These are phyloP conservation scores for Aspergillus steynii DNA, from an alignment of 495 filamentous ascomycete genomes.

Conservation along the genomic window DNA sequence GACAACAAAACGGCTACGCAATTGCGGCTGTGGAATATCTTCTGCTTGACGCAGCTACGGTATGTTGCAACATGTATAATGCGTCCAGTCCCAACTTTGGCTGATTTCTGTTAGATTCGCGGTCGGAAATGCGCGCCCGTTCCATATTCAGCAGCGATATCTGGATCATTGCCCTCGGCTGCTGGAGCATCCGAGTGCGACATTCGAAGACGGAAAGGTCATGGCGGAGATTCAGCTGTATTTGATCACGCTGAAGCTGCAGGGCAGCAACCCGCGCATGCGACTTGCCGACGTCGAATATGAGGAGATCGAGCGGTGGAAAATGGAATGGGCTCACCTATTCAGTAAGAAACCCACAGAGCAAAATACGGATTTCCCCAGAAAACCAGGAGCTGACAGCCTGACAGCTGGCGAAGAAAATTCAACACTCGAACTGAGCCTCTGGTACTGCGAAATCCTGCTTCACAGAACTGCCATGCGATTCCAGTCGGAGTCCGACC, in stretches of 20 bases:
- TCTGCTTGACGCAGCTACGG: constrained; percentile 42
- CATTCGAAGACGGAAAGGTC: constrained; percentile 36
- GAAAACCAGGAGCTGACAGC: constrained; percentile 3
- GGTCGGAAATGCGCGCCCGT: constrained; percentile 37
- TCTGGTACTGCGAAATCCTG: constrained; percentile 43
- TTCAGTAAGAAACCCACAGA: constrained; percentile 23
- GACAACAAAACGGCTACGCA: constrained; percentile 34
- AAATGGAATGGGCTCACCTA: constrained; percentile 42
- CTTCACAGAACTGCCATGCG: constrained; percentile 37
- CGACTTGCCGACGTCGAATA: constrained; percentile 33
- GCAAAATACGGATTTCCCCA: neutral
- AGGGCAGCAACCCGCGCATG: constrained; percentile 32
- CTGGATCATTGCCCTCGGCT: constrained; percentile 39
- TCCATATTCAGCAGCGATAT: constrained; percentile 36
- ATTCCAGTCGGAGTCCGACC: constrained; percentile 30
- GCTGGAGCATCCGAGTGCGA: constrained; percentile 35
- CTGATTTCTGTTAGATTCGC: constrained; percentile 28
- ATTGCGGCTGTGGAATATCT: constrained; percentile 42
- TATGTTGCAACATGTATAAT: constrained; percentile 15
- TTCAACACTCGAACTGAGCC: constrained; percentile 37
- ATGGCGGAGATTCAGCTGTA: constrained; percentile 43
- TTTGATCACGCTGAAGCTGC: constrained; percentile 31
- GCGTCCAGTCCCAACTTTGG: neutral
- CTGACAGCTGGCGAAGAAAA: constrained; percentile 29
- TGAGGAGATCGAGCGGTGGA: constrained; percentile 43